phyloP scores from a whole-genome alignment of 768 basidiomycete species.

The Termitomyces sp. region DNA sequence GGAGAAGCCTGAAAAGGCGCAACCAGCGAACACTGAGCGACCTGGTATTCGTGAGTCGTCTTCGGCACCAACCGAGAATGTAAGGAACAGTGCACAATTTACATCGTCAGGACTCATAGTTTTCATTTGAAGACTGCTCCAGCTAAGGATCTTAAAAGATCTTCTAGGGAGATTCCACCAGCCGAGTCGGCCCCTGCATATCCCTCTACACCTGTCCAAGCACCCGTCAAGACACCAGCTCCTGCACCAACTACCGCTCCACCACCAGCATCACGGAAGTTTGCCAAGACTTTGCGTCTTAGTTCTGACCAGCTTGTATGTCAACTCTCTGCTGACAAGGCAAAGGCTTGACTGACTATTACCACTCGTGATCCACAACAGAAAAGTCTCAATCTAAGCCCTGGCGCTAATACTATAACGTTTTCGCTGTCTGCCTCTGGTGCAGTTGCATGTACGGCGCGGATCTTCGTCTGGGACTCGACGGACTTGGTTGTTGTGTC shows the following conservation, averaged over 20 bases:
- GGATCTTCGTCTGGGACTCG: slow-evolving; percentile 96
- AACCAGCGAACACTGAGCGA: slow-evolving; percentile 4
- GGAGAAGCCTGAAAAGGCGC: not conserved
- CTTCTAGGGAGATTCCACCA: slow-evolving; percentile 17
- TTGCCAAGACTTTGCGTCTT: slow-evolving; percentile 87
- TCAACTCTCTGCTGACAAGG: slow-evolving; percentile 1
- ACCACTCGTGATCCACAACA: slow-evolving; percentile 23
- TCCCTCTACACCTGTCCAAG: slow-evolving; percentile 43
- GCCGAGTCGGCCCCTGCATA: slow-evolving; percentile 39
- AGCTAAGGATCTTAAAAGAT: slow-evolving; percentile 1
- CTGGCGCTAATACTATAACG: slow-evolving; percentile 88
- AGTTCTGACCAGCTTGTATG: slow-evolving; percentile 92
- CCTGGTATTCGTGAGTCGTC: slow-evolving; percentile 18
- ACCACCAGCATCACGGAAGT: slow-evolving; percentile 42
- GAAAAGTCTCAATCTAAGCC: slow-evolving; percentile 83
- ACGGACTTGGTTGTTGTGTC: slow-evolving; percentile 89
- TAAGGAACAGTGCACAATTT: slow-evolving; percentile 1
- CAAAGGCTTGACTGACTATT: not conserved
- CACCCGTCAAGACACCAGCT: slow-evolving; percentile 20
- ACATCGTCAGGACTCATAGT: slow-evolving; percentile 1
- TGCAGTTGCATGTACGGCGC: slow-evolving; percentile 79
- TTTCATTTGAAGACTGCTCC: not conserved
- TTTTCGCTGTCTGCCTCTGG: slow-evolving; percentile 89
- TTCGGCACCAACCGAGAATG: slow-evolving; percentile 24
- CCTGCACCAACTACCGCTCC: slow-evolving; percentile 7